phyloP scores from a whole-genome alignment of 2,329 filamentous ascomycete species.

The Talaromyces sp. region DNA sequence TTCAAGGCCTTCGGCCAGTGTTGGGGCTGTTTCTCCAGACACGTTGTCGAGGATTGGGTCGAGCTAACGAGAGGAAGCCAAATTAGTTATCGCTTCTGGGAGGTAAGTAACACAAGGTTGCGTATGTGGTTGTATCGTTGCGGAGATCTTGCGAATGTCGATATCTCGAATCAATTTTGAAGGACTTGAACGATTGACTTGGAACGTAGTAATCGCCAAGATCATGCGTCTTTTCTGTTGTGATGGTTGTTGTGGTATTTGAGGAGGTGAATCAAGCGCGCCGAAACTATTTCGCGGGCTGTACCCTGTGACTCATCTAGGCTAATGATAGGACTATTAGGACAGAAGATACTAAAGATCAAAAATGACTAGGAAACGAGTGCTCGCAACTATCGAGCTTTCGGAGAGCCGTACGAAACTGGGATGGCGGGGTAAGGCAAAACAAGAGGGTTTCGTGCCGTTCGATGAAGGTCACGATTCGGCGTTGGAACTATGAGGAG shows the following conservation, averaged over 20 bases:
- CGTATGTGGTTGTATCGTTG: not conserved
- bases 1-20: slow-evolving; percentile 47
- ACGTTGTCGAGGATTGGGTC: slow-evolving; percentile 37
- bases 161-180: not conserved
- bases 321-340: not conserved
- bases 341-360: not conserved
- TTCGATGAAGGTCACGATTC: slow-evolving; percentile 14
- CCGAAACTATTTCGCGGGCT: not conserved
- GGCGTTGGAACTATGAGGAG: not conserved
- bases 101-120: not conserved
- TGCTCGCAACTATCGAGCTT: slow-evolving; percentile 6
- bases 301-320: not conserved
- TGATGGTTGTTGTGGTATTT: not conserved
- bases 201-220: not conserved
- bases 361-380: not conserved
- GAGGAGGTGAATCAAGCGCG: not conserved
- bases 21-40: slow-evolving; percentile 45
- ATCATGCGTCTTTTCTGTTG: not conserved
- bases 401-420: not conserved
- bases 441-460: slow-evolving; percentile 17
- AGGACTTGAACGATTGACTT: not conserved
- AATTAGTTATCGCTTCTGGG: not conserved
- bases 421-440: slow-evolving; percentile 17
- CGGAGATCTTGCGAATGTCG: not conserved
- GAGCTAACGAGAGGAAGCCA: slow-evolving; percentile 11